These are phyloP conservation scores for Nannochloris sp. DNA, from an alignment of 139 green algal genomes.

Conservation along the genomic window DNA sequence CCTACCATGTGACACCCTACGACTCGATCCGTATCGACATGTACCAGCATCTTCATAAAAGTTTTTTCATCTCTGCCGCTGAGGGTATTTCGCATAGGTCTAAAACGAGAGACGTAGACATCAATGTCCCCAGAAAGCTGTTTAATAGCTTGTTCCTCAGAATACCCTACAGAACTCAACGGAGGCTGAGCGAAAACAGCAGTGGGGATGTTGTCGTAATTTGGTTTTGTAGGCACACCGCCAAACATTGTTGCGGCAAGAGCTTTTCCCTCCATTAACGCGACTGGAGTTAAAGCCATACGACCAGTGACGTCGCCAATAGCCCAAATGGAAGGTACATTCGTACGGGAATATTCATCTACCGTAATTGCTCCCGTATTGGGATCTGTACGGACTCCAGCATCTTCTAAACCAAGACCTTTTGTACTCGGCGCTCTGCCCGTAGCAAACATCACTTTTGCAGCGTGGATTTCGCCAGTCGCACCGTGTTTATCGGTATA, in stretches of 20 bases:
- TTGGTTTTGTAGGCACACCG: constrained; percentile 58
- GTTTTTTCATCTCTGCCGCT: constrained; percentile 56
- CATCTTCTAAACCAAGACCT: constrained; percentile 60
- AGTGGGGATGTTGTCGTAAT: constrained; percentile 53
- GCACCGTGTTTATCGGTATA: not conserved
- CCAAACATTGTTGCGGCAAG: constrained; percentile 78
- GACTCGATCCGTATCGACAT: constrained; percentile 61
- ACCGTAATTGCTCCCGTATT: constrained; percentile 67
- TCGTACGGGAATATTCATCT: constrained; percentile 77
- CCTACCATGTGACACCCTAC: constrained; percentile 93
- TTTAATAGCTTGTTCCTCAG: constrained; percentile 79
- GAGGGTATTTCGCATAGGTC: constrained; percentile 89
- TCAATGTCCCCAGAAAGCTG: constrained; percentile 32
- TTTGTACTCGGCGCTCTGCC: constrained; percentile 73
- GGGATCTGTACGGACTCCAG: constrained; percentile 53
- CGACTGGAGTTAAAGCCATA: constrained; percentile 72
- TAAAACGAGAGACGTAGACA: constrained; percentile 86
- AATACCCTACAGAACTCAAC: constrained; percentile 81
- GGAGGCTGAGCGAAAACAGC: constrained; percentile 88
- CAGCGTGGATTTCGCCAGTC: not conserved
- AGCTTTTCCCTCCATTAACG: constrained; percentile 94
- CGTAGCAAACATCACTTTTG: constrained; percentile 57
- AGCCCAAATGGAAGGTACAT: constrained; percentile 73
- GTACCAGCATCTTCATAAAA: constrained; percentile 81
- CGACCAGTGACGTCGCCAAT: constrained; percentile 93